Percentiles rank a stretch among this genome's conserved stretches.
These are phyloP conservation scores for Penicillium paxilli DNA, from an alignment of 495 filamentous ascomycete species.

Conservation along the genomic window DNA sequence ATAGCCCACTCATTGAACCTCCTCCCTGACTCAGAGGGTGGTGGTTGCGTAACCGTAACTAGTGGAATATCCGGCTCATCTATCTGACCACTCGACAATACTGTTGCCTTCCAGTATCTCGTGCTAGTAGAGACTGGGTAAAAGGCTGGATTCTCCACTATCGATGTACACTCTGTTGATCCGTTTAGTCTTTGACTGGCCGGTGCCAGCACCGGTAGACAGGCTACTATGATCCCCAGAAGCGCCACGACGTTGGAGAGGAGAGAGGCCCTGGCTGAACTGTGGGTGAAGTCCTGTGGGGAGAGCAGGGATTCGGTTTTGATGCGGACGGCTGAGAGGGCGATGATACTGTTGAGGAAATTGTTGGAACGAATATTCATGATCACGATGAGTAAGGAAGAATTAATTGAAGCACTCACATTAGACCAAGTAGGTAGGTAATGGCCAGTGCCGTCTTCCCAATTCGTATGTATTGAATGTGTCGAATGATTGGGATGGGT, in stretches of 20 bases:
- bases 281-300: slow-evolving; percentile 12
- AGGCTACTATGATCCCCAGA: slow-evolving; percentile 21
- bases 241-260: slow-evolving; percentile 10
- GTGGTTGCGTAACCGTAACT: slow-evolving; percentile 17
- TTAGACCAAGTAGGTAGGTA: slow-evolving; percentile 13
- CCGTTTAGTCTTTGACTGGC: slow-evolving; percentile 3
- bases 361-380: not conserved
- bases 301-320: slow-evolving; percentile 9
- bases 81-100: slow-evolving; percentile 3
- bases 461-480: slow-evolving; percentile 5
- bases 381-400: not conserved
- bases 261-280: slow-evolving; percentile 16
- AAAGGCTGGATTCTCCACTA: not conserved
- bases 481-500: slow-evolving; percentile 5
- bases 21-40: slow-evolving; percentile 23
- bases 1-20: slow-evolving; percentile 17
- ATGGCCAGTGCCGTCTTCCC: slow-evolving; percentile 6
- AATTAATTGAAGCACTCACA: slow-evolving; percentile 2
- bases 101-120: slow-evolving; percentile 19
- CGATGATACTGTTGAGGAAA: slow-evolving; percentile 11
- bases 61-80: slow-evolving; percentile 24
- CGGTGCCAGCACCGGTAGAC: slow-evolving; percentile 16
- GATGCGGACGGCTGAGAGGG: slow-evolving; percentile 14
- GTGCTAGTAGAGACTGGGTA: not conserved
- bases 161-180: not conserved